Evolutionary conservation across 352 stramenopile genomes (phyloP), one percentile per base, ranked within the genome.

Genomic region (Aphanomyces euteiches): DNA sequence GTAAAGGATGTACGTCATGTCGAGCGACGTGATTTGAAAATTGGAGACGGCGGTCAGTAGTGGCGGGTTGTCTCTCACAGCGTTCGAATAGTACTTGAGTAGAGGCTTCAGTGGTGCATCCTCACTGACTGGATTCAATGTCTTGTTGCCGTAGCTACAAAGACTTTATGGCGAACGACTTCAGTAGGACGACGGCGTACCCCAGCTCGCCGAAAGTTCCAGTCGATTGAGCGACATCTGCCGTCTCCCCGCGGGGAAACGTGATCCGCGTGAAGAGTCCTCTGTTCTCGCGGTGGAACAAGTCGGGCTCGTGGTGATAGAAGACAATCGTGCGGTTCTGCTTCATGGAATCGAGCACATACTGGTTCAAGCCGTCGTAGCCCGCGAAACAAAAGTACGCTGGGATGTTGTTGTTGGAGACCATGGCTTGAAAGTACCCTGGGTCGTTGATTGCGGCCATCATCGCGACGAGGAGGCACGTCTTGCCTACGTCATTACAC

Each of bases 301-400:
- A 34, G 21, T 85, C 80, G 4, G 82, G 82, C 66, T 85, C 56
- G 36, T 74, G 86, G 56, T 86, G 76, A 50, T 82, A 85, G 61
- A 90, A 90, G 3, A 50, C 19, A 34, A 67, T 12, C 5, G 59
- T 36, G 39, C 59, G n/a, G 39, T 50, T 36, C 3, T 8, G 19
- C 6, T 21, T 34, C 59, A 66, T 67, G 7, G 59, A 57, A 45
- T 54, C 38, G 13, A 50, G 39, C 13, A 67, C 41, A 45, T 56
- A 50, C 10, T 56, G 13, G 59, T 37, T 21, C 15, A 53, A 0
- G 5, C 28, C 34, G 15, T 40, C 17, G 36, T 56, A 56, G 38
- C 59, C 59, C 7, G 13, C 41, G 28, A 66, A 74, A 61, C 69
- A 74, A 53, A 60, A 56, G 69, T 71, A 71, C 21, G 69, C 43